Base-by-base conservation (phyloP, 352 stramenopile genomes). In the Globisporangium middletonii region DNA sequence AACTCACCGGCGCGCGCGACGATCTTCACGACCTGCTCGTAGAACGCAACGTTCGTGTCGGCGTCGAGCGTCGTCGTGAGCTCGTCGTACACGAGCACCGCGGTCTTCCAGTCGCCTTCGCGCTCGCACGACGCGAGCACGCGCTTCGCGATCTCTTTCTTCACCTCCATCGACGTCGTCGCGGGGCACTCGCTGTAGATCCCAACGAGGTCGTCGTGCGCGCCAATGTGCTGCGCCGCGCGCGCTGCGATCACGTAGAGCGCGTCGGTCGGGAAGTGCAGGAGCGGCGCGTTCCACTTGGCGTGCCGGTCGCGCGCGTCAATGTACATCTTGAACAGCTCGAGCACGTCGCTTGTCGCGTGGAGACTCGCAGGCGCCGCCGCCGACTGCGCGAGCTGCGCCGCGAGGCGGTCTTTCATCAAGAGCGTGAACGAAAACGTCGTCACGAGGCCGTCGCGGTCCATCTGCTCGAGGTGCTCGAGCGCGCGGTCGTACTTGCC, bases 1-100 rank as follows among this genome's bases (percentile, higher is more conserved):
- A 89, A 93, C 57, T 89, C 81, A n/a, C 85, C 85, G 8, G 83
- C 79, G 57, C 83, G 79, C 9, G 83, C 85, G 30, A 95, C 85
- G 58, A 91, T 83, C 63, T 87, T 86, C 37, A 95, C 81, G 33
- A 92, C 82, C 18, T 78, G 68, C 48, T 93, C 81, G 75, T 95
- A 95, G 49, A 91, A 66, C 62, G 78, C 68, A 35, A 88, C 71
- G 63, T 90, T 91, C 48, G 64, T 86, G 16, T 74, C 71, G 41
- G 75, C 72, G 44, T 83, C 72, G 38, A 89, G 47, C 23, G 65
- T 60, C 54, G 68, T 68, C 5, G 77, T 82, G 63, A 92, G 72
- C 46, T 88, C 76, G 57, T 87, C 81, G 57, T 89, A 95, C 54
- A 92, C 60, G 23, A 81, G 78, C 49, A 95, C 85, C 13, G 83